Base-by-base conservation (phyloP, 192 early-diverging fungal genomes). In the Coemansia sp. region DNA sequence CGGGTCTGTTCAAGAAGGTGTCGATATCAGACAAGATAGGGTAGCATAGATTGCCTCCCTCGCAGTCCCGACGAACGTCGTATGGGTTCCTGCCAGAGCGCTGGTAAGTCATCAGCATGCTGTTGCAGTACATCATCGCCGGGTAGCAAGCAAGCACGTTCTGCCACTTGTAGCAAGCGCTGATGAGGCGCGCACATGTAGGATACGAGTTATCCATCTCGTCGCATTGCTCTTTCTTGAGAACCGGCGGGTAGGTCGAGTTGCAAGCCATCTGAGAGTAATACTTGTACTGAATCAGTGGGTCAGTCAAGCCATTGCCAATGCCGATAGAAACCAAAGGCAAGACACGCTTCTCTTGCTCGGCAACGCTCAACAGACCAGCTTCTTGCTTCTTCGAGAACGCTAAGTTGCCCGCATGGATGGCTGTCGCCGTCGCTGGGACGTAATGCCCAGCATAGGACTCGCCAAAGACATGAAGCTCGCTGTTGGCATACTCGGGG, bases 291-390 rank as follows among this genome's bases (percentile, higher is more conserved):
- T 99, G 97, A 17, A 89, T 82, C 55, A 91, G 80, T 36, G 94
- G 93, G 59, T 99, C 94, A 1, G 92, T 93, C 67, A 94, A 76
- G 11, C 97, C 95, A 77, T 99, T 98, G 25, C 97, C 95, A 64
- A 98, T 93, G 32, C 91, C 82, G 58, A 96, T 79, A 7, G 89
- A 89, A 23, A 87, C 87, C 63, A 94, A 86, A 36, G 91, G 87
- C 76, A 96, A 88, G 38, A 84, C 75, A 39, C 77, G 74, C 75
- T 85, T 78, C 45, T 85, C 77, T 41, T 64, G 63, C 39, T 79
- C 82, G n/a, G 61, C 75, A 2, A 62, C 51, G 23, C 59, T 55
- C 71, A 85, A 57, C 51, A 34, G 6, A 7, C 67, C 59, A 8
- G 69, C 58, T 11, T 53, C 62, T 39, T 55, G 41, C 69, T 77